A percentile compares a stretch with the other conserved stretches of the same genome.
phyloP scores from a whole-genome alignment of 208 protist species.

The Leishmania aethiopica region DNA sequence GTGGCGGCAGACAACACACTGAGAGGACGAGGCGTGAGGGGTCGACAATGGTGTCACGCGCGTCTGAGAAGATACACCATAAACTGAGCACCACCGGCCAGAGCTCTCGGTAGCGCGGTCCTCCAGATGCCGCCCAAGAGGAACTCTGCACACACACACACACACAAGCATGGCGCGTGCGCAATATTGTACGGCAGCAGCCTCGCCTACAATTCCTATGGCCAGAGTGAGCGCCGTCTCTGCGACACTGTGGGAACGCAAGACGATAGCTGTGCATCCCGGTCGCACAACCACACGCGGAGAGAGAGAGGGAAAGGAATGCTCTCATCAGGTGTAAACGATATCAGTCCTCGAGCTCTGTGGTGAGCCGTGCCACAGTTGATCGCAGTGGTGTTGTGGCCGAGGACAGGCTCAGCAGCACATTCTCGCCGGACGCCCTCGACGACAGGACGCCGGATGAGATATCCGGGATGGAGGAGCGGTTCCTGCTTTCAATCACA shows the following conservation, averaged over 20 bases:
- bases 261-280: not conserved
- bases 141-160: not conserved
- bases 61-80: not conserved
- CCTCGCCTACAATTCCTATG: not conserved
- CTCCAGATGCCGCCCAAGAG: not conserved
- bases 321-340: too few relatives aligned
- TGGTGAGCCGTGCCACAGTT: not conserved
- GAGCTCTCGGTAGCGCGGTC: not conserved
- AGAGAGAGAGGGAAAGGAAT: not conserved
- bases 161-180: not conserved
- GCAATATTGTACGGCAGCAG: not conserved
- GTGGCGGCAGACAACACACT: not conserved
- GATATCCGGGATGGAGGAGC: slow-evolving; percentile 7
- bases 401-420: slow-evolving; percentile 30
- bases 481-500: not conserved
- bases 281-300: not conserved
- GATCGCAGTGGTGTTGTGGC: slow-evolving; percentile 16
- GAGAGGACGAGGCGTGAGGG: not conserved
- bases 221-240: not conserved
- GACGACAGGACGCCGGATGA: slow-evolving; percentile 16
- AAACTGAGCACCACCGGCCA: not conserved
- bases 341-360: not conserved
- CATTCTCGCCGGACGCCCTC: slow-evolving; percentile 26
- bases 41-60: not conserved
- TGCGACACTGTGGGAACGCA: not conserved